Base-by-base conservation (phyloP, 352 stramenopile species). In the Pythium diclinum region DNA sequence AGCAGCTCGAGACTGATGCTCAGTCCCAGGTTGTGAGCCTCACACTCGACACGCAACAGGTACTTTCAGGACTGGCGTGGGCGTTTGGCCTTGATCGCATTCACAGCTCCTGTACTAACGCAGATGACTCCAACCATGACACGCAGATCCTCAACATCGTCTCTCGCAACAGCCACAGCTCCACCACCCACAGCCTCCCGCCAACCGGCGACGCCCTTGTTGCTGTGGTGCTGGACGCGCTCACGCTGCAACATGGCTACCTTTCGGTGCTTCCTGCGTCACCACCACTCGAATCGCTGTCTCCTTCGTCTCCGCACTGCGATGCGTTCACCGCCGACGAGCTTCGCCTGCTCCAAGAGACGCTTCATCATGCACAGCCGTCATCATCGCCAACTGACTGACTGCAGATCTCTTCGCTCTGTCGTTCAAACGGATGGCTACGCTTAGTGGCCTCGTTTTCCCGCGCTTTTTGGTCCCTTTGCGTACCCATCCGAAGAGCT, bases 291-390 rank as follows among this genome's bases (percentile, higher is more conserved):
- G 28, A 14, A 34, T 21, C 54, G 13, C 54, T 49, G 19, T 9
- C 44, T 1, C 7, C 23, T n/a, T 7, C 46, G 10, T 32, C 46
- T 53, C 8, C 46, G 32, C 19, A 17, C 19, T 33, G 19, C 19
- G 46, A 53, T 14, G 17, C 46, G 3, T 53, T 53, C 46, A 75
- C 68, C 19, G 53, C 32, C 11, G 72, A 76, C 9, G 69, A 79
- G 63, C 49, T 67, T 23, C 59, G 56, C 9, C 55, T 79, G 21
- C 57, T 76, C 9, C 53, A 70, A 6, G 65, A 74, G 17, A 73
- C 72, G n/a, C 59, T 78, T 33, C 28, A 17, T 23, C 59, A 30
- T 34, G 28, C 21, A 21, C 48, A 30, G 28, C 14, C 40, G 40
- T 16, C 40, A 23, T 23, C 14, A 6, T 47, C 40, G 17, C 40